Evolutionary conservation across 352 stramenopile genomes (phyloP).

Genomic region (Globisporangium splendens): DNA sequence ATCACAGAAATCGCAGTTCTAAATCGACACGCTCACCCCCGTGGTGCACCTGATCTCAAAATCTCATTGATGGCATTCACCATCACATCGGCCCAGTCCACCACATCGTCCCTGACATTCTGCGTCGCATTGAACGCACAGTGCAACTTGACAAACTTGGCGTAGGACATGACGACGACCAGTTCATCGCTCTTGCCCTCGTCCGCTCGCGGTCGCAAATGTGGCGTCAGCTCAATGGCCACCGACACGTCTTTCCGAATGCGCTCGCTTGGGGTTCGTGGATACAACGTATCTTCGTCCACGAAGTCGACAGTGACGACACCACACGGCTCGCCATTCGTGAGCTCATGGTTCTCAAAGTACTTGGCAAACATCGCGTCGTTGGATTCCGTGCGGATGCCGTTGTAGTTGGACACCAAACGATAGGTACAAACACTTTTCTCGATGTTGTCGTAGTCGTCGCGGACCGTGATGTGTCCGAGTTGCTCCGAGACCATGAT

Average conservation of each 20-base stretch:
- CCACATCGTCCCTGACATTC: background rate
- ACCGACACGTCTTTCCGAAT: conserved; percentile 30
- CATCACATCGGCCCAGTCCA: background rate
- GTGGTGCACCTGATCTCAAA: background rate
- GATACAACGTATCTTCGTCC: conserved; percentile 9
- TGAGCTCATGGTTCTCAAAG: conserved; percentile 6
- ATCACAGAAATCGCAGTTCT: background rate
- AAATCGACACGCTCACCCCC: background rate
- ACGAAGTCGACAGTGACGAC: conserved; percentile 34
- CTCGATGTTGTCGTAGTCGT: conserved; percentile 42
- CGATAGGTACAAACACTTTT: conserved; percentile 29
- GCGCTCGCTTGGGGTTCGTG: background rate
- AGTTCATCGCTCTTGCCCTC: background rate
- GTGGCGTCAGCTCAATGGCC: conserved; percentile 27
- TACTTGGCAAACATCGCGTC: conserved; percentile 39
- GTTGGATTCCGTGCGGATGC: conserved; percentile 33
- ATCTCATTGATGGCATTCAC: background rate
- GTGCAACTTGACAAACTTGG: conserved; percentile 1
- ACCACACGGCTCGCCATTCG: conserved; percentile 11
- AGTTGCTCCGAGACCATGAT: conserved; percentile 51
- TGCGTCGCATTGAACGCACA: background rate
- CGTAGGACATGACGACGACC: background rate
- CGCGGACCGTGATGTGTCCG: conserved; percentile 41
- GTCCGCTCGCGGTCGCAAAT: background rate
- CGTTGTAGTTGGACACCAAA: conserved; percentile 29